Base-by-base conservation (phyloP, 495 filamentous ascomycete genomes). In the Penicillium atrosanguineum region DNA sequence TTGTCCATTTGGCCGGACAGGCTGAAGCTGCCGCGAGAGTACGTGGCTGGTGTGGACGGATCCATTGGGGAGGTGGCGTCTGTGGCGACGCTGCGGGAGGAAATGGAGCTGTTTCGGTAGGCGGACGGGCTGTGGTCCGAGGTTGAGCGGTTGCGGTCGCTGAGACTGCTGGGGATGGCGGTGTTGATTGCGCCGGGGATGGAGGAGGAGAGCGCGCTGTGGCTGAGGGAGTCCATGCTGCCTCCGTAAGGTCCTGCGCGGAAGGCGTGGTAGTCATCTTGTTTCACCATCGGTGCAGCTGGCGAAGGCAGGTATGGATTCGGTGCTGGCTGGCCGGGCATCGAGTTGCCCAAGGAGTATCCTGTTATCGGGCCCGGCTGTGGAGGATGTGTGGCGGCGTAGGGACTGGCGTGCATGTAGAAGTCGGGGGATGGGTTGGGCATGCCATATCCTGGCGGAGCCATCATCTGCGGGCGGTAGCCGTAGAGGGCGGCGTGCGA, bases 61-160 rank as follows among this genome's bases (percentile, higher is more conserved):
- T 77, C 74, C 52, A 72, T 71, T 8, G 74, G 74, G 0, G 74
- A 75, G 16, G 74, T 72, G 7, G 68, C 67, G 40, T 77, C 74
- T 5, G 74, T 73, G 4, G 68, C 67, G 34, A 71, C 64, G 50
- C 69, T 74, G 45, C 72, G 68, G 19, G 71, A 73, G 14, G 74
- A 75, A 11, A 77, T 72, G 5, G 74, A 75, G 0, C 70, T 68
- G 38, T 74, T 76, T 46, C 74, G 67, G 41, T 77, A 77, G 6
- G 69, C 71, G 7, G 72, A 65, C 0, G 67, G 68, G 46, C 71
- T 74, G 58, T 73, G 71, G 25, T 75, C 70, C 3, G 72, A 74
- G 14, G 70, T 66, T 25, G 73, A 72, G 20, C 74, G 66, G 52
- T 69, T 71, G 34, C 74, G 72, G 14, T 77, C 74, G 48, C 61